Evolutionary conservation across 192 early-diverging fungal species (phyloP), one percentile per base, ranked within the genome.

Genomic region (Chytriomyces hyalinus): DNA sequence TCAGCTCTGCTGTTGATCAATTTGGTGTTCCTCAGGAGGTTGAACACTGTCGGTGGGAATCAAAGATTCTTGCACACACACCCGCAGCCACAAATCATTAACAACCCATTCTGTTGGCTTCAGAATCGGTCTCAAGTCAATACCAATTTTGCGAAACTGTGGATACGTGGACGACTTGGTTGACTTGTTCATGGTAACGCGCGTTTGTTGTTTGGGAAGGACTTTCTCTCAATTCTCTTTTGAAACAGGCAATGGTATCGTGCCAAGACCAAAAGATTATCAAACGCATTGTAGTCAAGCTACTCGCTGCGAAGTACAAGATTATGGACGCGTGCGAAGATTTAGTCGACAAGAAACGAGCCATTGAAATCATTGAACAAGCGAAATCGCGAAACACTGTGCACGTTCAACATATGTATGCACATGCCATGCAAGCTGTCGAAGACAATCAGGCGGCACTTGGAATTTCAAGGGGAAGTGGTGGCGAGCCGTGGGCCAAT

Each of bases 151-250:
- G 15, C 22, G 15, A 24, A 53, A 64, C 43, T 65, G 10, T 10
- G 47, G 49, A 47, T 44, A 65, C 28, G 49, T 75, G 3, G 73
- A 75, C 49, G 44, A 53, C 7, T 24, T 75, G 15, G 64, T 64
- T 47, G 73, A 75, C 43, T 20, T 45, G 20, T 73, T 62, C 53
- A 59, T 60, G 17, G 57, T 60, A 36, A 36, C 36, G 36, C 36
- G 36, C 36, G 36, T 36, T 26, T 36, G 36, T 36, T 36, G 36
- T 36, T 36, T 36, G 36, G 36, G 24, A 26, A 26, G 24, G 24
- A 26, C 24, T 4, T 36, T 36, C 3, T 36, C 36, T 36, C 36
- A 36, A 3, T 36, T 57, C 53, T n/a, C 53, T 57, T 57, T 57
- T 57, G n/a, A 3, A 57, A 36, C 36, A 36, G 36, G 36, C 53